phyloP scores from a whole-genome alignment of 192 early-diverging fungal species.

The Coemansia reversa region DNA sequence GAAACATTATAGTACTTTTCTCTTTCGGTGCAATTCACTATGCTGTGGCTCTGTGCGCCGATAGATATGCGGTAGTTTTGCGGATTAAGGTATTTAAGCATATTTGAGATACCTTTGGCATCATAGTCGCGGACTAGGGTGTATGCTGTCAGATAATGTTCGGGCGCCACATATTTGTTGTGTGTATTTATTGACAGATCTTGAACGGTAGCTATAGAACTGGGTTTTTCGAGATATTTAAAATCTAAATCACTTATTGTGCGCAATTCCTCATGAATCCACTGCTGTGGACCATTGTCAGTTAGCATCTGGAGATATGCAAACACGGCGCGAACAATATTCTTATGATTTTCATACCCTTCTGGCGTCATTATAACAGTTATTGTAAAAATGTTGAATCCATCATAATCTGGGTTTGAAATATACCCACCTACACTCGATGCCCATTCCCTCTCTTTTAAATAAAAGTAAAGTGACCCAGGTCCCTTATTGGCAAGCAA shows the following conservation, averaged over 20 bases:
- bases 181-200: constrained; percentile 66
- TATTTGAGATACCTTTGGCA: constrained; percentile 57
- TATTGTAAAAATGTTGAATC: constrained; percentile 19
- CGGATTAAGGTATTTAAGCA: constrained; percentile 57
- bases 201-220: constrained; percentile 58
- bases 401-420: background rate
- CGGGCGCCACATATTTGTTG: constrained; percentile 59
- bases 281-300: constrained; percentile 22
- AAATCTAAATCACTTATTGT: constrained; percentile 43
- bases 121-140: constrained; percentile 63
- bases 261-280: constrained; percentile 38
- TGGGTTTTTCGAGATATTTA: constrained; percentile 61
- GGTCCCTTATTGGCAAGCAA: constrained; percentile 77
- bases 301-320: constrained; percentile 35
- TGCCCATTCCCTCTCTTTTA: constrained; percentile 86
- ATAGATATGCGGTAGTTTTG: constrained; percentile 60
- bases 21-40: constrained; percentile 37
- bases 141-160: constrained; percentile 65
- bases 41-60: constrained; percentile 28
- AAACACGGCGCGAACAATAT: constrained; percentile 31
- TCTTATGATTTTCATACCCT: constrained; percentile 23
- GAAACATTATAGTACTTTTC: constrained; percentile 78
- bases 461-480: constrained; percentile 77
- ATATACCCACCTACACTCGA: constrained; percentile 18
- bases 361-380: constrained; percentile 12